Percentiles rank a stretch among this genome's conserved stretches.
phyloP scores from a whole-genome alignment of 1,139 yeast species.

The Hemisphaericaspora xylofermentans region DNA sequence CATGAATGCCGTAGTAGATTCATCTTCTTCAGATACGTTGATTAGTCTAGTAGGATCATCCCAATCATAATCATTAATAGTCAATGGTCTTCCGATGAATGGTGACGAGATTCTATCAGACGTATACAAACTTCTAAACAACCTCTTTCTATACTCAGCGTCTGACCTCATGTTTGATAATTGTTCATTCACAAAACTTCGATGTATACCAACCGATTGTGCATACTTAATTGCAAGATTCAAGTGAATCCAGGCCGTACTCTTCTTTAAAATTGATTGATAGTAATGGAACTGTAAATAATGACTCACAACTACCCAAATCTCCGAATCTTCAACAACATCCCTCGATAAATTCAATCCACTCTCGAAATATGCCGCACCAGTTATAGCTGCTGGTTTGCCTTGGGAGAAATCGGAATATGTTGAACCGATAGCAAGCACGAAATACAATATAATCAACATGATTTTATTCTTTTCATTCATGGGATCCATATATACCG shows the following conservation, averaged over 20 bases:
- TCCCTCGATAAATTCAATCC: slow-evolving; percentile 30
- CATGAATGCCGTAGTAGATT: too few relatives aligned
- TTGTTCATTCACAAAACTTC: slow-evolving; percentile 24
- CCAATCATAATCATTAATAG: slow-evolving; percentile 42
- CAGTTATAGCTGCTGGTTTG: slow-evolving; percentile 19
- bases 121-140: slow-evolving; percentile 42
- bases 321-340: slow-evolving; percentile 36
- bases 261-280: slow-evolving; percentile 37
- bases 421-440: slow-evolving; percentile 42
- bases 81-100: slow-evolving; percentile 41
- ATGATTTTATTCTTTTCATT: slow-evolving; percentile 13
- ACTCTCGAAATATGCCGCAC: slow-evolving; percentile 28
- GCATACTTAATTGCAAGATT: slow-evolving; percentile 27
- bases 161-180: slow-evolving; percentile 14
- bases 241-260: slow-evolving; percentile 39
- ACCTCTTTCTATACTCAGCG: slow-evolving; percentile 26
- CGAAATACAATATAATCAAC: slow-evolving; percentile 34
- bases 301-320: slow-evolving; percentile 45
- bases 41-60: too few relatives aligned
- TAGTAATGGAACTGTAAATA: slow-evolving; percentile 38
- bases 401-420: slow-evolving; percentile 20
- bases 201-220: slow-evolving; percentile 27
- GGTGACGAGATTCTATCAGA: slow-evolving; percentile 41
- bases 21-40: too few relatives aligned
- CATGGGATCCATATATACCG: slow-evolving; percentile 27